These are phyloP conservation scores for Sequoia sempervirens DNA, from an alignment of 75 land plant genomes.

Conservation along the genomic window DNA sequence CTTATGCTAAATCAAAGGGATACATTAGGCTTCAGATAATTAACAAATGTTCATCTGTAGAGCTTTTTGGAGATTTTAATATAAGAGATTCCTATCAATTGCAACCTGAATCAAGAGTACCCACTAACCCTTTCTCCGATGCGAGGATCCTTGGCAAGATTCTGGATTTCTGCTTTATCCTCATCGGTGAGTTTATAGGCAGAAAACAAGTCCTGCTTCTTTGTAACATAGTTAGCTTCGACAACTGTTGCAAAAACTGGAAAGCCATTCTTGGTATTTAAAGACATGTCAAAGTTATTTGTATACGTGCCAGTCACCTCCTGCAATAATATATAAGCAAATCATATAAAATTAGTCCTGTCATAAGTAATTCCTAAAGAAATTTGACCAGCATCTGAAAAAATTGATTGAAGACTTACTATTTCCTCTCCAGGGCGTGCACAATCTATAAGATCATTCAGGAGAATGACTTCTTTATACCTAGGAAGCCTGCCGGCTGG, in stretches of 20 bases:
- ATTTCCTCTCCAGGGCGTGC: slow-evolving; percentile 99
- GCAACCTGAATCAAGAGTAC: background rate
- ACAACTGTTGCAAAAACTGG: slow-evolving; percentile 99
- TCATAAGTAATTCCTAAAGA: background rate
- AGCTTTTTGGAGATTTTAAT: background rate
- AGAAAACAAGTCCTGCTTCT: slow-evolving; percentile 96
- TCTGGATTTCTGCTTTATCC: slow-evolving; percentile 94
- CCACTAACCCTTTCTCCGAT: slow-evolving; percentile 87
- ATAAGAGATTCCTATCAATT: background rate
- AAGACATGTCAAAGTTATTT: slow-evolving; percentile 88
- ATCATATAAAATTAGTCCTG: background rate
- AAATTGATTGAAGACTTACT: slow-evolving; percentile 31
- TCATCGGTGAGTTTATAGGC: slow-evolving; percentile 97
- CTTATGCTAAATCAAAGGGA: background rate
- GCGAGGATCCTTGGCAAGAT: slow-evolving; percentile 87
- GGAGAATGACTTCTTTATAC: slow-evolving; percentile 92
- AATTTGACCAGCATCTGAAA: background rate
- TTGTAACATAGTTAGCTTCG: slow-evolving; percentile 89
- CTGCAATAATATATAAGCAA: slow-evolving; percentile 31
- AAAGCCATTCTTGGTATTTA: slow-evolving; percentile 98
- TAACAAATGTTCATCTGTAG: background rate
- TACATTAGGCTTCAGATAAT: background rate
- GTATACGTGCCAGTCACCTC: slow-evolving; percentile 97
- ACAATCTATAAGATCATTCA: slow-evolving; percentile 95
- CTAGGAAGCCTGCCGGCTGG: slow-evolving; percentile 97